Evolutionary conservation across 148 eudicot species (phyloP).

Genomic region (Limonium bicolor): DNA sequence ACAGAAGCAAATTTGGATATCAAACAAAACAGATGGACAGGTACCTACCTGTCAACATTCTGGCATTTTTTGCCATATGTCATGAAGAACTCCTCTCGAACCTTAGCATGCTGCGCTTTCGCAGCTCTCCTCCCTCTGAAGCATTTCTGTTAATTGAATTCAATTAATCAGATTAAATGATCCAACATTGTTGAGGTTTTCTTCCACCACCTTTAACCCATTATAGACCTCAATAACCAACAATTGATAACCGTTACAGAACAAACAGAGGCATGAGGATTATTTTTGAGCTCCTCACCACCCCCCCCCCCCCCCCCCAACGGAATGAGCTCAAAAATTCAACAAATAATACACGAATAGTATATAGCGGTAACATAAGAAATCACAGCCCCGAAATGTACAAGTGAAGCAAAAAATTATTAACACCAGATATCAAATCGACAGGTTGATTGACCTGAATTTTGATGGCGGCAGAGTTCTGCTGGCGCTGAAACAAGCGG

Average conservation of each 20-base stretch:
- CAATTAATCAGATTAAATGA: conserved; percentile 4
- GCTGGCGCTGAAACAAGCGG: conserved; percentile 40
- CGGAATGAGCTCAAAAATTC: too few species aligned
- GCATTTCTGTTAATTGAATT: conserved; percentile 62
- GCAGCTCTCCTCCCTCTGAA: conserved; percentile 86
- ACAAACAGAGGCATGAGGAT: too few species aligned
- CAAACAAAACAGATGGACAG: neutral
- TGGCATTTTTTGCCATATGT: conserved; percentile 54
- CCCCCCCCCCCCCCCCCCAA: too few species aligned
- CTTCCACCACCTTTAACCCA: too few species aligned
- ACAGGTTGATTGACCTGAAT: conserved; percentile 56
- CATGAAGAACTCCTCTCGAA: conserved; percentile 51
- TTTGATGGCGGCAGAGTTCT: conserved; percentile 63
- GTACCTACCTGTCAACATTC: conserved; percentile 52
- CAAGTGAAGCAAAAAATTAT: neutral
- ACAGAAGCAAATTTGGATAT: conserved; percentile 1
- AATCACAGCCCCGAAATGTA: neutral
- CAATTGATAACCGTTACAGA: too few species aligned
- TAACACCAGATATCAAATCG: too few species aligned
- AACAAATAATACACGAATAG: too few species aligned
- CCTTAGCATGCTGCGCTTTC: conserved; percentile 49
- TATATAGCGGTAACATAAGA: neutral
- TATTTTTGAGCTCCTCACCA: too few species aligned
- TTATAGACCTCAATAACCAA: too few species aligned
- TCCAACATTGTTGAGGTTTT: neutral